Conservation (phyloP, 345 rosid species). For the Populus deltoides region DNA sequence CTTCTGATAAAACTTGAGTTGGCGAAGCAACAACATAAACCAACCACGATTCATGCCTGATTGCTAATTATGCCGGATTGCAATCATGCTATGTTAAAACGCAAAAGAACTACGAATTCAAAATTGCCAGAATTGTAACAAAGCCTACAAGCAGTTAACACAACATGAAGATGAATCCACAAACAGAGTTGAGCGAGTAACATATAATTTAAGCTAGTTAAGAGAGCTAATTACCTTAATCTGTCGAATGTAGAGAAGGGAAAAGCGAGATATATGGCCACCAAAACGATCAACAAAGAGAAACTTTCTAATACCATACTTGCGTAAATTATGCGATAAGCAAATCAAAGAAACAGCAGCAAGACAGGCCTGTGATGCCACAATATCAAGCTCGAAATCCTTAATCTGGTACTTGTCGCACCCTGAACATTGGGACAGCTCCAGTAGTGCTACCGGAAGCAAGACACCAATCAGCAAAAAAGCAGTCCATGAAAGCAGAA, state of each 20-base stretch:
- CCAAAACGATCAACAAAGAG: constrained; percentile 69
- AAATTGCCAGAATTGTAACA: no score
- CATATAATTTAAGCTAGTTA: no score
- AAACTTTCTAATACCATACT: constrained; percentile 68
- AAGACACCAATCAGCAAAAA: constrained; percentile 54
- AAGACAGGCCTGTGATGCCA: constrained; percentile 73
- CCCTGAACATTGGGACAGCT: constrained; percentile 48
- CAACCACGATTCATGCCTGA: no score
- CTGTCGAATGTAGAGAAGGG: constrained; percentile 51
- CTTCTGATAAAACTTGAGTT: no score
- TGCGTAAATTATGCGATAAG: constrained; percentile 69
- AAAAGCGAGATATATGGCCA: constrained; percentile 50
- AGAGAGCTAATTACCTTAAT: constrained; percentile 47
- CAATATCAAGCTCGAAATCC: constrained; percentile 67
- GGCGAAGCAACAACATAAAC: neutral
- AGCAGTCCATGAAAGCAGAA: constrained; percentile 56
- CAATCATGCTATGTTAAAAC: no score
- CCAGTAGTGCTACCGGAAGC: constrained; percentile 63
- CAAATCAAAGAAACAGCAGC: constrained; percentile 79
- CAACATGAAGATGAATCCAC: no score
- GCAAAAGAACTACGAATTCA: no score
- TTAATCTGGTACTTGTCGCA: constrained; percentile 61
- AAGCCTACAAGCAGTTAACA: no score
- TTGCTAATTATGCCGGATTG: no score
- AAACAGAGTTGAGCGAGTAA: no score